Conservation (phyloP, 306 rosid species). For the Quercus ilex region DNA sequence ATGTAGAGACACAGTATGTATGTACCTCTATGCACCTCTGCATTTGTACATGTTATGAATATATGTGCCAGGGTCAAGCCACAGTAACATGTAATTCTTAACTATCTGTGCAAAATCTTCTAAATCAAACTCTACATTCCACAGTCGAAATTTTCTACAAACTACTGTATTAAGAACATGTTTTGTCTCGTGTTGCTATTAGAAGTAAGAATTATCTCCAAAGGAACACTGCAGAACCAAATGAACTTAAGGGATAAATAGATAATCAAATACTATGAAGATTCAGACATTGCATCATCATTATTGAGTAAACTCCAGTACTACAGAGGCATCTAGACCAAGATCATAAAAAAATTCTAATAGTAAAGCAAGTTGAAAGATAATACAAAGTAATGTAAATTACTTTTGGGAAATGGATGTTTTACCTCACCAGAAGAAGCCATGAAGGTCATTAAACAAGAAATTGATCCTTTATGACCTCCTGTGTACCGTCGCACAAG, state of each 20-base stretch:
- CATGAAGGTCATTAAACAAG: slow-evolving; percentile 93
- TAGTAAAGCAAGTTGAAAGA: slow-evolving; percentile 15
- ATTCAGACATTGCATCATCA: neutral
- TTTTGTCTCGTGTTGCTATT: neutral
- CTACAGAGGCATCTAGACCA: slow-evolving; percentile 13
- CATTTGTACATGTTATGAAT: neutral
- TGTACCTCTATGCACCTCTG: neutral
- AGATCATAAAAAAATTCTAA: neutral
- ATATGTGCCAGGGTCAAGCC: neutral
- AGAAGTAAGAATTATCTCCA: neutral
- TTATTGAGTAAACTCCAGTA: neutral
- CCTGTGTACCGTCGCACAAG: slow-evolving; percentile 90
- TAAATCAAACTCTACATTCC: neutral
- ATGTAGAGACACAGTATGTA: neutral
- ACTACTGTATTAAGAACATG: neutral
- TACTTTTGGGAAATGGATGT: slow-evolving; percentile 20
- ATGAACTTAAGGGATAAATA: neutral
- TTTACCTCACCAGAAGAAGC: slow-evolving; percentile 97
- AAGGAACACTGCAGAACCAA: neutral
- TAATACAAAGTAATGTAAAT: slow-evolving; percentile 17
- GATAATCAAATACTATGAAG: neutral
- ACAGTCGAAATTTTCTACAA: neutral
- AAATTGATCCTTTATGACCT: slow-evolving; percentile 95
- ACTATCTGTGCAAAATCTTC: neutral
- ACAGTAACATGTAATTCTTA: neutral